phyloP scores from a whole-genome alignment of 1,284 basidiomycete genomes.

The Mycosarcoma maydis region DNA sequence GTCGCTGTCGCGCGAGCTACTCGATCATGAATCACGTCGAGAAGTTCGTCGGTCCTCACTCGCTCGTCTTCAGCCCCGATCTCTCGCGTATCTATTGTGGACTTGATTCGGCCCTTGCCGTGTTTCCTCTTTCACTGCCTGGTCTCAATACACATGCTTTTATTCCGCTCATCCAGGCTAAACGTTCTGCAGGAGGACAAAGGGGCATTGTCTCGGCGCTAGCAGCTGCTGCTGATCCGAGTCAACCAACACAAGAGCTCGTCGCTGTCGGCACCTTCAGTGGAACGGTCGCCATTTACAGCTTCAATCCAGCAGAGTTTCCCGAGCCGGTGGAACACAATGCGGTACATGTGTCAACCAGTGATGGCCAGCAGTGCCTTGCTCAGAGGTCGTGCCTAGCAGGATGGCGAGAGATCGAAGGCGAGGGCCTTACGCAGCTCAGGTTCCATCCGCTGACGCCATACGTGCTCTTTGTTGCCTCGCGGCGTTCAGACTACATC shows the following conservation, averaged over 20 bases:
- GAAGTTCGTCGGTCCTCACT: constrained; percentile 50
- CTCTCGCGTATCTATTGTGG: constrained; percentile 54
- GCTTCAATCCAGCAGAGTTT: constrained; percentile 10
- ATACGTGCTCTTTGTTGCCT: constrained; percentile 51
- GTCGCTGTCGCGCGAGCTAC: constrained; percentile 42
- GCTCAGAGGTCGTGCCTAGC: constrained; percentile 38
- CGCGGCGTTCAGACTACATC: constrained; percentile 39
- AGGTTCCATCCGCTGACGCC: constrained; percentile 51
- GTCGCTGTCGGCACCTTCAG: constrained; percentile 54
- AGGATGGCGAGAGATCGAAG: constrained; percentile 55
- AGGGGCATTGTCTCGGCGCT: constrained; percentile 50
- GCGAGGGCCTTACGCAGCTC: constrained; percentile 54
- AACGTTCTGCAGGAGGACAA: constrained; percentile 29
- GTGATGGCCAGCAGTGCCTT: constrained; percentile 1
- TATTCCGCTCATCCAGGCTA: constrained; percentile 22
- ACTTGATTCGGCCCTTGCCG: constrained; percentile 26
- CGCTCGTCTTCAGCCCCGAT: constrained; percentile 50
- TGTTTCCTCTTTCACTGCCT: constrained; percentile 41
- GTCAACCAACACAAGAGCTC: constrained; percentile 31
- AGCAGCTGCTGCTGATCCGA: constrained; percentile 13
- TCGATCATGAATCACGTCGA: constrained; percentile 60
- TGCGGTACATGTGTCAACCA: background rate
- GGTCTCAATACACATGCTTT: constrained; percentile 51
- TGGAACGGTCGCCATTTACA: constrained; percentile 53
- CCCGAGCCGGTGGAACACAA: constrained; percentile 34